Conservation (phyloP, 2,329 filamentous ascomycete species). For the Alternaria hordeiaustralica region DNA sequence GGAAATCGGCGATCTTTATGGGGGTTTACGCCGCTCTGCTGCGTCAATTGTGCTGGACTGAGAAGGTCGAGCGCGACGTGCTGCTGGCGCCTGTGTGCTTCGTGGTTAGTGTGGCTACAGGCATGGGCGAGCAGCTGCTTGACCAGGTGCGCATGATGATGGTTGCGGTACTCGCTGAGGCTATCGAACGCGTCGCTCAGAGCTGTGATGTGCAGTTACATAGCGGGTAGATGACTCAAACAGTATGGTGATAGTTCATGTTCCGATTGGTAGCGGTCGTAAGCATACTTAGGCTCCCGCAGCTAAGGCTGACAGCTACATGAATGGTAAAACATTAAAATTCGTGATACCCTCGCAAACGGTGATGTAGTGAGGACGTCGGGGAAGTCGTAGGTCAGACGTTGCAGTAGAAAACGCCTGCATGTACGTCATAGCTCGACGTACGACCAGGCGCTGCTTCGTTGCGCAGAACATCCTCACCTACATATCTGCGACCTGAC, state of each 20-base stretch:
- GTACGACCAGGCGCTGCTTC: not conserved
- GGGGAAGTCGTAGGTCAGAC: not conserved
- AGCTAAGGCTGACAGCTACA: not conserved
- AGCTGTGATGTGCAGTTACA: not conserved
- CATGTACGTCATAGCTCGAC: not conserved
- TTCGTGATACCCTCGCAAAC: not conserved
- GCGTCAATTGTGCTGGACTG: not conserved
- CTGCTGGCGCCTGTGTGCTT: slow-evolving; percentile 4
- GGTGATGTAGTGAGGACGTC: not conserved
- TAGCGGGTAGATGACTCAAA: not conserved
- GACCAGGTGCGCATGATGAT: not conserved
- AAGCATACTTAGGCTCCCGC: not conserved
- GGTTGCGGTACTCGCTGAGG: not conserved
- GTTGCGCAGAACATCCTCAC: not conserved
- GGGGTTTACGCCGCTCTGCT: not conserved
- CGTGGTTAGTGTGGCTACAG: slow-evolving; percentile 38
- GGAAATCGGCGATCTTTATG: not conserved
- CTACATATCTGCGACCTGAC: not conserved
- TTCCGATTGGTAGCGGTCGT: not conserved
- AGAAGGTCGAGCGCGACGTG: not conserved
- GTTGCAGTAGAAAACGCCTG: not conserved
- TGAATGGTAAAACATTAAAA: not conserved
- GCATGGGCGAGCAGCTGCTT: slow-evolving; percentile 27
- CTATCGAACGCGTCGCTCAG: not conserved
- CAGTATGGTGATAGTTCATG: not conserved